Conservation (phyloP, 2,329 filamentous ascomycete genomes). For the Macrophomina tecta region DNA sequence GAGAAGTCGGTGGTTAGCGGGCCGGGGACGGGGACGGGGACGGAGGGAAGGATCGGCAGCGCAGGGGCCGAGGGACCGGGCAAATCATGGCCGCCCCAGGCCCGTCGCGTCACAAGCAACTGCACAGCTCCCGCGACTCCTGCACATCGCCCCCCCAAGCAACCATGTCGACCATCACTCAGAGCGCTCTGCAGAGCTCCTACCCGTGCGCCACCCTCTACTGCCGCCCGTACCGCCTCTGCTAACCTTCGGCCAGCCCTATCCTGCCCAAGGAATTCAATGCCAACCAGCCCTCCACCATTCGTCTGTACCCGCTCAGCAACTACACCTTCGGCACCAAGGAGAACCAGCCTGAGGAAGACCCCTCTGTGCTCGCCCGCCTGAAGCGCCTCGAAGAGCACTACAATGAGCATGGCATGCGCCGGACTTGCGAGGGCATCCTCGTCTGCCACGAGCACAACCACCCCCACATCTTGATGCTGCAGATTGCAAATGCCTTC, state of each 20-base stretch:
- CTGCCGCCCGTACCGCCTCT: conserved; percentile 10
- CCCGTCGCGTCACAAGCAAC: not conserved
- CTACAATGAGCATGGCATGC: conserved; percentile 91
- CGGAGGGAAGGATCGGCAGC: not conserved
- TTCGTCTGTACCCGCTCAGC: conserved; percentile 90
- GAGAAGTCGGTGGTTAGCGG: too few relatives aligned
- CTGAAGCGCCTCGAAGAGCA: conserved; percentile 96
- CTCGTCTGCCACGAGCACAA: conserved; percentile 99
- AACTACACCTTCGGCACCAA: conserved; percentile 99
- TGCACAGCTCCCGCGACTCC: conserved; percentile 22
- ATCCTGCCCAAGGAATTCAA: conserved; percentile 84
- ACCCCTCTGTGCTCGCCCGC: conserved; percentile 90
- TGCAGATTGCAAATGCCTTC: conserved; percentile 99
- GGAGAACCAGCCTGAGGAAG: conserved; percentile 96
- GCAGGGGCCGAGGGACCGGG: conserved; percentile 1
- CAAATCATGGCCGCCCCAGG: conserved; percentile 1
- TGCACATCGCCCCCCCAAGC: not conserved
- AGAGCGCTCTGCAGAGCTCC: conserved; percentile 75
- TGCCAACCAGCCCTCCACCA: conserved; percentile 84
- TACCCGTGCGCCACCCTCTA: conserved; percentile 60
- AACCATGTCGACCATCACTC: conserved; percentile 83
- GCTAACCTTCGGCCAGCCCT: conserved; percentile 56
- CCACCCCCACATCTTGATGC: conserved; percentile 97
- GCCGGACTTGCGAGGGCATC: conserved; percentile 94
- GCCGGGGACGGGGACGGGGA: too few relatives aligned